These are phyloP conservation scores for Daldinia bambusicola DNA, from an alignment of 495 filamentous ascomycete species.

Conservation along the genomic window DNA sequence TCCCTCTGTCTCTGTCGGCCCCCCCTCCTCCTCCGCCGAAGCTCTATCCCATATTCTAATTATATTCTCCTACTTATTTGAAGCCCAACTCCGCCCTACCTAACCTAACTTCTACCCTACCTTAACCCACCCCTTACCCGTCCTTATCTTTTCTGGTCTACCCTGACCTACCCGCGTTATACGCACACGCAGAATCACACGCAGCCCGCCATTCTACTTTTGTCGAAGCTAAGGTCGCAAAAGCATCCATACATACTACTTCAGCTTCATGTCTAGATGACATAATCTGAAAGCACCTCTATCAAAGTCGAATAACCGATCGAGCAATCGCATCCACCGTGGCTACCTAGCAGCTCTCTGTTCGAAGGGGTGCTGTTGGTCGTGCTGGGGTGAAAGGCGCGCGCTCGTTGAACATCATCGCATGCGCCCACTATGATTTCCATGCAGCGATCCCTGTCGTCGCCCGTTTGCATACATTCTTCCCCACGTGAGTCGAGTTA, in stretches of 20 bases:
- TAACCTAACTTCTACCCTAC: constrained; percentile 20
- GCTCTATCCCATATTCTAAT: constrained; percentile 39
- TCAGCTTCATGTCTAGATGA: constrained; percentile 39
- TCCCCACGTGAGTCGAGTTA: constrained; percentile 59
- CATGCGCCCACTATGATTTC: constrained; percentile 64
- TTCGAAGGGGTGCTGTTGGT: constrained; percentile 42
- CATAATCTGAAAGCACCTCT: constrained; percentile 17
- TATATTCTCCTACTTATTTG: constrained; percentile 44
- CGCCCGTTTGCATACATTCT: constrained; percentile 62
- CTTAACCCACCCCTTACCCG: neutral
- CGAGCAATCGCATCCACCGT: constrained; percentile 40
- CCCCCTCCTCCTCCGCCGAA: constrained; percentile 26
- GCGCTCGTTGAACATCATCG: constrained; percentile 24
- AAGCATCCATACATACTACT: neutral
- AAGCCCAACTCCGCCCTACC: constrained; percentile 46
- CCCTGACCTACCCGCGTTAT: constrained; percentile 30
- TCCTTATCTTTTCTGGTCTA: constrained; percentile 26
- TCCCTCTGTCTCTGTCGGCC: constrained; percentile 3
- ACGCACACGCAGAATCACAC: constrained; percentile 3
- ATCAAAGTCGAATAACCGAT: constrained; percentile 22
- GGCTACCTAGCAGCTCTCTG: constrained; percentile 42
- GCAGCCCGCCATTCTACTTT: constrained; percentile 18
- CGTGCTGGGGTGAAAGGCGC: constrained; percentile 37
- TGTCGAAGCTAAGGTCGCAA: constrained; percentile 21
- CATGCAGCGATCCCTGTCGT: constrained; percentile 65